phyloP scores from a whole-genome alignment of 345 rosid genomes.

The Ceriops zippeliana region DNA sequence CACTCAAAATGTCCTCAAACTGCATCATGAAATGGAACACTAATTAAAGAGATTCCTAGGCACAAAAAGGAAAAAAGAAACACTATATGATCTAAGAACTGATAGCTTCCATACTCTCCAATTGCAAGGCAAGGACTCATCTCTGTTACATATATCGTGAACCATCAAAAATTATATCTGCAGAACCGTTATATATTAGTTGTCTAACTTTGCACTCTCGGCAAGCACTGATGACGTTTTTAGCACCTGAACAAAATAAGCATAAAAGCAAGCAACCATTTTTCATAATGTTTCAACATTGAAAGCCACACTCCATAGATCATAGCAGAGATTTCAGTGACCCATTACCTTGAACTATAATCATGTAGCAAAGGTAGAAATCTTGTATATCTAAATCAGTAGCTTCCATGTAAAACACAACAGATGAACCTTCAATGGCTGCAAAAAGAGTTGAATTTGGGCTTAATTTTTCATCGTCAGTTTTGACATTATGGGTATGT shows the following conservation, averaged over 20 bases:
- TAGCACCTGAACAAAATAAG: conserved; percentile 48
- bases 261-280: background rate
- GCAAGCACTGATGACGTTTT: conserved; percentile 76
- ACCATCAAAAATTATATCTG: conserved; percentile 82
- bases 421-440: conserved; percentile 68
- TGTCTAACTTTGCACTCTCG: conserved; percentile 68
- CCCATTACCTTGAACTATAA: conserved; percentile 71
- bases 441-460: conserved; percentile 27
- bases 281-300: background rate
- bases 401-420: conserved; percentile 68
- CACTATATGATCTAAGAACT: background rate
- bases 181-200: conserved; percentile 79
- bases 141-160: conserved; percentile 59
- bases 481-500: conserved; percentile 4
- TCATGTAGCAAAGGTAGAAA: conserved; percentile 56
- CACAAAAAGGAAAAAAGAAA: conserved; percentile 1
- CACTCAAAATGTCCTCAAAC: conserved; percentile 64
- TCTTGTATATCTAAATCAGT: conserved; percentile 40
- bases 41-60: conserved; percentile 20
- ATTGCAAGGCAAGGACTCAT: conserved; percentile 58
- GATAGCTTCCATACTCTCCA: conserved; percentile 48
- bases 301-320: background rate
- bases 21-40: conserved; percentile 32
- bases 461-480: conserved; percentile 5
- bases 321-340: background rate